These are phyloP conservation scores for Chlorociboria aeruginascens DNA, from an alignment of 495 filamentous ascomycete genomes.

Conservation along the genomic window DNA sequence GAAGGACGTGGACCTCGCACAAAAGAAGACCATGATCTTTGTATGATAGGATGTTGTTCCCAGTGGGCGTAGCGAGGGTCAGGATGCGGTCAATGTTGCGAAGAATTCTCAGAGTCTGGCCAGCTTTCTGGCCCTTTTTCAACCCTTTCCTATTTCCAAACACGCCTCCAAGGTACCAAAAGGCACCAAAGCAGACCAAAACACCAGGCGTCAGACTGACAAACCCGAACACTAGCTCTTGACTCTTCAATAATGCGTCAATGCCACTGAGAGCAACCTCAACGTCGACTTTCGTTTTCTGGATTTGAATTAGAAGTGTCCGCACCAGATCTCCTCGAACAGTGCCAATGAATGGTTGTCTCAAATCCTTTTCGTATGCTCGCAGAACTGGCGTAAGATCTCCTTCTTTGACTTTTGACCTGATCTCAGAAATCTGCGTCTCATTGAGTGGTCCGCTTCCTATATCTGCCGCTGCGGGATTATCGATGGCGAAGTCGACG, in stretches of 20 bases:
- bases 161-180: conserved; percentile 56
- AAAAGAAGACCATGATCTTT: conserved; percentile 84
- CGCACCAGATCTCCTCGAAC: conserved; percentile 78
- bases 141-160: conserved; percentile 59
- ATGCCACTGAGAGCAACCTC: conserved; percentile 94
- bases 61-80: conserved; percentile 45
- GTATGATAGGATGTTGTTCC: conserved; percentile 57
- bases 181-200: conserved; percentile 63
- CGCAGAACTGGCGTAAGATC: conserved; percentile 84
- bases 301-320: conserved; percentile 86
- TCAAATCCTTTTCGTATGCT: conserved; percentile 81
- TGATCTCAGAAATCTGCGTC: conserved; percentile 53
- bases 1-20: conserved; percentile 74
- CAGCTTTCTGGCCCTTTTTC: conserved; percentile 42
- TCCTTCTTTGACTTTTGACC: conserved; percentile 70
- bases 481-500: conserved; percentile 80
- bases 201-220: conserved; percentile 85
- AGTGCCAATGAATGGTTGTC: conserved; percentile 65
- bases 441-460: conserved; percentile 35
- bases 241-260: conserved; percentile 82
- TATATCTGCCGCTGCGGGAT: conserved; percentile 38
- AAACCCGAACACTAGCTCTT: conserved; percentile 95
- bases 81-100: conserved; percentile 81
- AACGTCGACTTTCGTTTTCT: conserved; percentile 97
- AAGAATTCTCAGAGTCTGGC: conserved; percentile 58